A percentile compares a stretch with the other conserved stretches of the same genome.
Evolutionary conservation across 2,329 filamentous ascomycete genomes (phyloP).

Genomic region (Cladophialophora bantiana): DNA sequence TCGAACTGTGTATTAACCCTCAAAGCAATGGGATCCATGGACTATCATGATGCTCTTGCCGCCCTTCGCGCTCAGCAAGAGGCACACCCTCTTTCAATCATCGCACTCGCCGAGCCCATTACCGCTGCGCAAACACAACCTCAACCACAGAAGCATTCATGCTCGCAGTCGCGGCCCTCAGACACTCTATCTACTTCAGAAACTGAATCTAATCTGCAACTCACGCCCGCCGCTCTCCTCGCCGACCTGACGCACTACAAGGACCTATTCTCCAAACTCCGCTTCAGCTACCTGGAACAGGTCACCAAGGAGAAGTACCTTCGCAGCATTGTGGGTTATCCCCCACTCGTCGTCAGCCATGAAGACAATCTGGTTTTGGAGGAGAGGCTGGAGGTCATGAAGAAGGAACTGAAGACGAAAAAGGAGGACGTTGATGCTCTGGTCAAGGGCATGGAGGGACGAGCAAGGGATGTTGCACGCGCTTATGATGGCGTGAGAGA

Average conservation of each 20-base stretch:
- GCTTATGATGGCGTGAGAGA: constrained; percentile 52
- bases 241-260: constrained; percentile 86
- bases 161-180: constrained; percentile 47
- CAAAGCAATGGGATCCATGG: constrained; percentile 50
- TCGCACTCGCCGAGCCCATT: constrained; percentile 40
- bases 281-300: constrained; percentile 97
- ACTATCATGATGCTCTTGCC: constrained; percentile 45
- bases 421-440: constrained; percentile 80
- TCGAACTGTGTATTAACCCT: background rate
- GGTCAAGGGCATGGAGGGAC: constrained; percentile 74
- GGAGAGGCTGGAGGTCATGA: constrained; percentile 70
- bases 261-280: constrained; percentile 93
- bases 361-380: constrained; percentile 83
- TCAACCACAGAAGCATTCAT: constrained; percentile 7
- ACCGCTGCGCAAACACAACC: constrained; percentile 25
- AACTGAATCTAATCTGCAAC: constrained; percentile 61
- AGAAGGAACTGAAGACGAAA: constrained; percentile 76
- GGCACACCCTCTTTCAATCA: constrained; percentile 49
- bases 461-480: constrained; percentile 69
- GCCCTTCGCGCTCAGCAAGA: constrained; percentile 36
- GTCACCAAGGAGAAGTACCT: constrained; percentile 99
- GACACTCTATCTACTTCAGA: constrained; percentile 71
- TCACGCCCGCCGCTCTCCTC: constrained; percentile 77
- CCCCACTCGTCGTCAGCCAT: constrained; percentile 81
- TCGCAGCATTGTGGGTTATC: constrained; percentile 87